Conservation (phyloP, 1,284 basidiomycete species). For the Papiliotrema fonsecae region DNA sequence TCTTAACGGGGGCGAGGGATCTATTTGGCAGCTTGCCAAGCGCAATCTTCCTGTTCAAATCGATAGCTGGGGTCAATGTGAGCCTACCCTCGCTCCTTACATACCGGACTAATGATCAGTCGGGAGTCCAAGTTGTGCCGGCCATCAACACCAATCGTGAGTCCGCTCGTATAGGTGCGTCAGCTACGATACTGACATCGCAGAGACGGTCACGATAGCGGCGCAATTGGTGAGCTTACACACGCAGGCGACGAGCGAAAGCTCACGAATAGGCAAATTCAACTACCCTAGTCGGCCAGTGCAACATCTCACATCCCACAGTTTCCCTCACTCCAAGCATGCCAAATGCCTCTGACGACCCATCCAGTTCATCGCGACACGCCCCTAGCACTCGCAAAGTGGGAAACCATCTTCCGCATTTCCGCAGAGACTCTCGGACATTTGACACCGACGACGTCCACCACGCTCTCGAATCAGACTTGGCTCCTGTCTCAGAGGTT, state of each 20-base stretch:
- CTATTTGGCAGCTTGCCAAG: conserved; percentile 88
- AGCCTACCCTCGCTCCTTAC: conserved; percentile 47
- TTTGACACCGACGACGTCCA: conserved; percentile 34
- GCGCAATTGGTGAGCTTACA: conserved; percentile 68
- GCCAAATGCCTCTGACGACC: no score
- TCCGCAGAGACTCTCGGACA: conserved; percentile 34
- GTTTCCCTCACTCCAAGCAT: conserved; percentile 22
- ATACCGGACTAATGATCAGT: conserved; percentile 5
- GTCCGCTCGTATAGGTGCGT: conserved; percentile 42
- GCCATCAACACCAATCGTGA: conserved; percentile 86
- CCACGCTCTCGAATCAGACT: not conserved
- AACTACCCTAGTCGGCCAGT: conserved; percentile 80
- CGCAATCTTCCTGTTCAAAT: conserved; percentile 91
- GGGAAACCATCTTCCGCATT: not conserved
- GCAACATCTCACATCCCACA: conserved; percentile 92
- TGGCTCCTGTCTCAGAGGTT: not conserved
- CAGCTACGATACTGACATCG: not conserved
- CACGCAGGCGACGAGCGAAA: no score
- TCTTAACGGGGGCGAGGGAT: conserved; percentile 74
- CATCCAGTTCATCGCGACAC: conserved; percentile 10
- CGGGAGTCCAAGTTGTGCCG: conserved; percentile 58
- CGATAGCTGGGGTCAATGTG: conserved; percentile 65
- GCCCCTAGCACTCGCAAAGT: not conserved
- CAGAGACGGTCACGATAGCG: conserved; percentile 85
- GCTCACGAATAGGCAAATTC: conserved; percentile 77